phyloP scores from a whole-genome alignment of 192 early-diverging fungal species.

The Backusella mclennaniae region DNA sequence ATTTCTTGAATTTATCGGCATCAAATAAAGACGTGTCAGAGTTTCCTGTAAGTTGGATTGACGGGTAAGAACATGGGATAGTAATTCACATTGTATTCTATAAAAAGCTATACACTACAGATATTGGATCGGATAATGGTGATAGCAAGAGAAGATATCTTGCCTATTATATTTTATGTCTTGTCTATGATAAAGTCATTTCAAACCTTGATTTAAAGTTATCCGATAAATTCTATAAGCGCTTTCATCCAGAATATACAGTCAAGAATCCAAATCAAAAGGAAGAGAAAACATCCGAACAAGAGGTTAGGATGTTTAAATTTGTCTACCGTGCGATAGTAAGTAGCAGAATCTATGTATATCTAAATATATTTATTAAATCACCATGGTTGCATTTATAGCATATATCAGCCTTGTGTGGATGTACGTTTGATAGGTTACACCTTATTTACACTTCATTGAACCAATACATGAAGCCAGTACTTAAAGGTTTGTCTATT shows the following conservation, averaged over 20 bases:
- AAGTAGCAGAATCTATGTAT: not conserved
- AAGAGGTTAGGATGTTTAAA: not conserved
- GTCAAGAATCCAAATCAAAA: not conserved
- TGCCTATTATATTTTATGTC: constrained; percentile 1
- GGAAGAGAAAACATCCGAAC: not conserved
- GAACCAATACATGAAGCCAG: not conserved
- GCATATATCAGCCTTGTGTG: constrained; percentile 2
- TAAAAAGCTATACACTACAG: not conserved
- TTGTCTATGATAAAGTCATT: constrained; percentile 11
- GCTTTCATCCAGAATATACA: constrained; percentile 18
- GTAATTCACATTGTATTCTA: not conserved
- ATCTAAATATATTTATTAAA: not conserved
- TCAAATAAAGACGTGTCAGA: not conserved
- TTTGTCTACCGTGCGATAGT: not conserved
- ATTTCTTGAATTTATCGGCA: constrained; percentile 5
- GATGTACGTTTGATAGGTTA: constrained; percentile 12
- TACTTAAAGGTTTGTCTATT: not conserved
- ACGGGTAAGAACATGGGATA: too few relatives aligned
- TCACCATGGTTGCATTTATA: not conserved
- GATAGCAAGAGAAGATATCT: constrained; percentile 14
- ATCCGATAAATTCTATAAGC: constrained; percentile 13
- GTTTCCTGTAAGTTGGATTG: not conserved
- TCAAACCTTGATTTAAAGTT: constrained; percentile 15
- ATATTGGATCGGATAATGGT: not conserved
- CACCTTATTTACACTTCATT: not conserved